These are phyloP conservation scores for Quaeritorhiza haematococci DNA, from an alignment of 371 early-diverging fungal genomes.

Conservation along the genomic window DNA sequence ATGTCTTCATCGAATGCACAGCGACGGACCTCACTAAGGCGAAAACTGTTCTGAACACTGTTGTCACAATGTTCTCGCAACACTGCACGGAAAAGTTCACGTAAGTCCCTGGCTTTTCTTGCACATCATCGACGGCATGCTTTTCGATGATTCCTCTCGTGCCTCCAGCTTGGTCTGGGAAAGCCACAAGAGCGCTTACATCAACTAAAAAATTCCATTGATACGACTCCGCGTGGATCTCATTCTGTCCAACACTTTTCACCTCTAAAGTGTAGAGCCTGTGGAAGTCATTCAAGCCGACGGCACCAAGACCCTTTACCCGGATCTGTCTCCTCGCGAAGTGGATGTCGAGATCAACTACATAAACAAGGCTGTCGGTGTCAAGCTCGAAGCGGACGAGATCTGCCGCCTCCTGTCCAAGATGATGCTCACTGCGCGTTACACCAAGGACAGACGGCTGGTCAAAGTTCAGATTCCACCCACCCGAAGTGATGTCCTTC, in stretches of 20 bases:
- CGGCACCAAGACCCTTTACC: conserved; percentile 62
- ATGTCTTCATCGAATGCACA: conserved; percentile 98
- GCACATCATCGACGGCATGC: background rate
- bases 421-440: conserved; percentile 77
- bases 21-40: conserved; percentile 96
- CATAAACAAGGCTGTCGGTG: conserved; percentile 81
- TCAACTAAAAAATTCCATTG: no score
- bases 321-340: conserved; percentile 66
- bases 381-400: conserved; percentile 66
- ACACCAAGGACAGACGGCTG: conserved; percentile 46
- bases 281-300: conserved; percentile 87
- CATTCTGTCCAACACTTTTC: background rate
- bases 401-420: conserved; percentile 72
- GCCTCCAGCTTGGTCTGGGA: conserved; percentile 1
- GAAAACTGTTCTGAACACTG: conserved; percentile 84
- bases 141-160: conserved; percentile 6
- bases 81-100: conserved; percentile 88
- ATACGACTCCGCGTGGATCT: no score
- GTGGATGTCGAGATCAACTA: conserved; percentile 74
- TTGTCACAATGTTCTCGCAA: conserved; percentile 90
- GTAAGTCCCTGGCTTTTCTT: conserved; percentile 40
- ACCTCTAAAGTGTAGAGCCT: conserved; percentile 72
- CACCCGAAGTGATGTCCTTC: conserved; percentile 95
- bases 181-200: no score
- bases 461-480: conserved; percentile 83